A percentile compares a stretch with the other conserved stretches of the same genome.
These are phyloP conservation scores for Pestalotiopsis fici DNA, from an alignment of 2,329 filamentous ascomycete genomes.

Conservation along the genomic window DNA sequence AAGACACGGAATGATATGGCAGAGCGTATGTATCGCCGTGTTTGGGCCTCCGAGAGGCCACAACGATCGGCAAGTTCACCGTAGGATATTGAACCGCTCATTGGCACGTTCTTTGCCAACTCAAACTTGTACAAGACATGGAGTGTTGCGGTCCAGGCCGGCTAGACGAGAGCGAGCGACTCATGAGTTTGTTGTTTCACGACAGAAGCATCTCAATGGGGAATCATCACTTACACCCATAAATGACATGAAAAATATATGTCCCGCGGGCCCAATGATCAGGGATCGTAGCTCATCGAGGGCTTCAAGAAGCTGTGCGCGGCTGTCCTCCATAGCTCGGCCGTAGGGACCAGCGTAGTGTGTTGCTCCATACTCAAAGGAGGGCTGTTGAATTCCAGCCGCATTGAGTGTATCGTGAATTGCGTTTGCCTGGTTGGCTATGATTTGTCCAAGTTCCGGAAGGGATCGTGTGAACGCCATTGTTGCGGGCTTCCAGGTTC, in stretches of 20 bases:
- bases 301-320: constrained; percentile 12
- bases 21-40: constrained; percentile 9
- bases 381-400: constrained; percentile 8
- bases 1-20: constrained; percentile 12
- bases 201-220: not conserved
- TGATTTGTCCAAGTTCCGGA: constrained; percentile 11
- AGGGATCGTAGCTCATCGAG: constrained; percentile 11
- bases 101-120: constrained; percentile 14
- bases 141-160: constrained; percentile 12
- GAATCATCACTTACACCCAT: constrained; percentile 13
- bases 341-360: constrained; percentile 9
- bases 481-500: not conserved
- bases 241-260: constrained; percentile 16
- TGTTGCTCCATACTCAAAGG: constrained; percentile 1
- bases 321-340: constrained; percentile 7
- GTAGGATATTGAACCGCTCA: constrained; percentile 12
- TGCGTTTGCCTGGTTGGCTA: constrained; percentile 9
- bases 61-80: constrained; percentile 10
- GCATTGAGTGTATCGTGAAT: constrained; percentile 9
- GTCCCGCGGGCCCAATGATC: constrained; percentile 12
- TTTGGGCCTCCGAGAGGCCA: constrained; percentile 9
- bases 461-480: constrained; percentile 11
- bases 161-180: not conserved
- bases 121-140: constrained; percentile 15
- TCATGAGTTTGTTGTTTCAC: not conserved